Evolutionary conservation across 148 eudicot species (phyloP).

Genomic region (Arbutus unedo): DNA sequence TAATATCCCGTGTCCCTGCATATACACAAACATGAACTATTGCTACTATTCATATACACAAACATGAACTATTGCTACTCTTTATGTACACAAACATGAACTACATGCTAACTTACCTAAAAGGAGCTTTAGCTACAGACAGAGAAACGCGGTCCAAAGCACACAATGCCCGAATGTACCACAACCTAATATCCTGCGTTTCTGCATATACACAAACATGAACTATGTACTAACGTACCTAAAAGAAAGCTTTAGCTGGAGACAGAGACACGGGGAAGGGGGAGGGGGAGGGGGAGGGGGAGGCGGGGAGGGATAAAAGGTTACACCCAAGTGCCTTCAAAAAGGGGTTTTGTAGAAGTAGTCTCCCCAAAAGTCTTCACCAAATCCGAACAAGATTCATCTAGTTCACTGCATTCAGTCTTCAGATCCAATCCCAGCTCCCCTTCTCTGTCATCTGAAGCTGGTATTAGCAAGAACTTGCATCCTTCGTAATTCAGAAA

Average conservation of each 20-base stretch:
- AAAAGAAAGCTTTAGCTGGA: background rate
- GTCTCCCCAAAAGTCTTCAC: constrained; percentile 61
- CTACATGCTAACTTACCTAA: no score
- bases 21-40: background rate
- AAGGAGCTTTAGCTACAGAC: no score
- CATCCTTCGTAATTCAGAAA: constrained; percentile 87
- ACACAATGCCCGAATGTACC: no score
- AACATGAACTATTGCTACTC: no score
- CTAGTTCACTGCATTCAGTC: constrained; percentile 20
- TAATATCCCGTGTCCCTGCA: background rate
- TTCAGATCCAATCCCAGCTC: constrained; percentile 65
- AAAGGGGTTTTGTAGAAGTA: constrained; percentile 43
- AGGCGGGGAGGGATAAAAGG: background rate
- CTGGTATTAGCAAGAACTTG: constrained; percentile 62
- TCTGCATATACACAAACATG: no score
- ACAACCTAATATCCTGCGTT: no score
- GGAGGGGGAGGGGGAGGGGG: background rate
- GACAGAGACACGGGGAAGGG: background rate
- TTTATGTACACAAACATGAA: no score
- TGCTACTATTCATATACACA: no score
- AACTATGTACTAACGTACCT: background rate
- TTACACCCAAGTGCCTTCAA: constrained; percentile 63
- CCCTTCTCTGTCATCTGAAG: constrained; percentile 58
- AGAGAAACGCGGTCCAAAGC: no score
- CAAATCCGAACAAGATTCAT: constrained; percentile 53